Evolutionary conservation across 331 rosid species (phyloP).

Genomic region (Spiraea crenata): DNA sequence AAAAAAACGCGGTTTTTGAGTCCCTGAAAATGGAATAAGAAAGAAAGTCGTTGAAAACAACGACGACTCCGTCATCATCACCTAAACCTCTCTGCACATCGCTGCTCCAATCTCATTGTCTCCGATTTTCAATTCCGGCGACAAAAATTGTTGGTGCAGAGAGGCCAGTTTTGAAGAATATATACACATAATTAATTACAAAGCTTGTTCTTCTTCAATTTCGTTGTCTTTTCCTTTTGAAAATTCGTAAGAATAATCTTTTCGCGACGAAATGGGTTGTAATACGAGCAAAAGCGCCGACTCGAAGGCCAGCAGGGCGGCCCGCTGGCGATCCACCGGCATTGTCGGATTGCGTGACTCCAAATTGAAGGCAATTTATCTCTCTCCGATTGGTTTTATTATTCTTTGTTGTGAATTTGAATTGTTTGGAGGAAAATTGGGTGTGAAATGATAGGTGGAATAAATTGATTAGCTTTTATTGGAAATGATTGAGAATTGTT

Average conservation of each 20-base stretch:
- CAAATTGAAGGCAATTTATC: conserved; percentile 68
- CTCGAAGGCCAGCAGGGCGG: conserved; percentile 51
- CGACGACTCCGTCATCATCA: neutral
- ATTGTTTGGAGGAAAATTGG: neutral
- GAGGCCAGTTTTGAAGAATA: conserved; percentile 2
- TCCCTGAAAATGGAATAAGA: neutral
- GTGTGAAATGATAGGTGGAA: neutral
- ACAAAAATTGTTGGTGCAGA: neutral
- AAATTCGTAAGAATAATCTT: neutral
- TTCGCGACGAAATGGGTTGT: conserved; percentile 62
- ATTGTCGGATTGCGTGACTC: conserved; percentile 93
- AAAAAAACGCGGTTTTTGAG: conserved; percentile 3
- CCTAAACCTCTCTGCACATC: conserved; percentile 19
- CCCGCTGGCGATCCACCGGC: conserved; percentile 98
- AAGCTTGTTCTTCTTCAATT: neutral
- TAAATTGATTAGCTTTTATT: conserved; percentile 2
- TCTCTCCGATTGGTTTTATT: neutral
- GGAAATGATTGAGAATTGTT: no score
- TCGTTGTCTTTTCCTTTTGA: no score
- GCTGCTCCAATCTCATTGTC: neutral
- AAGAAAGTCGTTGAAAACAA: neutral
- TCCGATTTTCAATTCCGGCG: neutral
- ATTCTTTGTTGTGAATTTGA: conserved; percentile 3
- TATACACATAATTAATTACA: neutral
- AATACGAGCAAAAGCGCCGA: conserved; percentile 57